Percentiles rank a stretch among this genome's conserved stretches.
These are phyloP conservation scores for Russula ochroleuca DNA, from an alignment of 768 basidiomycete genomes.

Conservation along the genomic window DNA sequence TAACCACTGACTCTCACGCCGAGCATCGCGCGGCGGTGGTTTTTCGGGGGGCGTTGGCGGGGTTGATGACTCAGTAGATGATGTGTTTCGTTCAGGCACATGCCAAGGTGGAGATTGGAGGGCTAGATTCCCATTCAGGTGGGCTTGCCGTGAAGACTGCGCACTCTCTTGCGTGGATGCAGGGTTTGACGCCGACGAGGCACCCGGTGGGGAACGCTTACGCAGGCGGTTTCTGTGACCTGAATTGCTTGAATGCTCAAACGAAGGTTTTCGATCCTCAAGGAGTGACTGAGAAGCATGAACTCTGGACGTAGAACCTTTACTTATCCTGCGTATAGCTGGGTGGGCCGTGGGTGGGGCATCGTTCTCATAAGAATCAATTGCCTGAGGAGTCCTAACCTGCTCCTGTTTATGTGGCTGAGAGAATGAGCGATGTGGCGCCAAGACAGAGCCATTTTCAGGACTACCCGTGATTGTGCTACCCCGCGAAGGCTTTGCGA, in stretches of 20 bases:
- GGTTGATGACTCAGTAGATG: constrained; percentile 1
- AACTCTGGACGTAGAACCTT: not conserved
- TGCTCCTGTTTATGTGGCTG: constrained; percentile 9
- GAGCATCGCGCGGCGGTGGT: not conserved
- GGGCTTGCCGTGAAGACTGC: not conserved
- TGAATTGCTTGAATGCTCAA: constrained; percentile 7
- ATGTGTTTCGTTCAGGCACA: not conserved
- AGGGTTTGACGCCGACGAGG: not conserved
- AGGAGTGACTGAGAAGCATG: not conserved
- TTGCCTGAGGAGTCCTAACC: not conserved
- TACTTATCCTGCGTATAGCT: constrained; percentile 17
- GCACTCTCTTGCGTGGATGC: not conserved
- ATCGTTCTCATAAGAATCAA: constrained; percentile 16
- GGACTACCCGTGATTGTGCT: not conserved
- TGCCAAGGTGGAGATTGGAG: not conserved
- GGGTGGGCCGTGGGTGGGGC: constrained; percentile 18
- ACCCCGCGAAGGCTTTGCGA: not conserved
- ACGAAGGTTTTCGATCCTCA: constrained; percentile 1
- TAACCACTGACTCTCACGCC: constrained; percentile 1
- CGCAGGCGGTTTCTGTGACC: constrained; percentile 2
- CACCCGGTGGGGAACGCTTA: not conserved
- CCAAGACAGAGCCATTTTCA: not conserved
- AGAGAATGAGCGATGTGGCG: not conserved
- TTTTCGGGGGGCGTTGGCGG: constrained; percentile 19
- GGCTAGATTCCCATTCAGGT: not conserved